These are phyloP conservation scores for Nicotiana knightiana DNA, from an alignment of 257 asterid genomes.

Conservation along the genomic window DNA sequence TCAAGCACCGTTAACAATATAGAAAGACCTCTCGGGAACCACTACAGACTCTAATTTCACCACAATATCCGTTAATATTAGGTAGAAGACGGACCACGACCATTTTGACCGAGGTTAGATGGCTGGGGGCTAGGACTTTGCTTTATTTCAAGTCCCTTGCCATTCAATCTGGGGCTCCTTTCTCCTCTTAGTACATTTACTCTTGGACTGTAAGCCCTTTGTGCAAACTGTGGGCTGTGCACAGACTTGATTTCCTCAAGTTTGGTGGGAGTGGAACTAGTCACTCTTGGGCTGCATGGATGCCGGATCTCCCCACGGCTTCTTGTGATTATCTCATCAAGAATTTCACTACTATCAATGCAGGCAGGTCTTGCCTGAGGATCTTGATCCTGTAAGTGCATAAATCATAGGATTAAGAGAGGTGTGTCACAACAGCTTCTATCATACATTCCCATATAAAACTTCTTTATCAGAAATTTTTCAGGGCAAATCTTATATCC, in stretches of 20 bases:
- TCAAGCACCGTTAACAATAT: conserved; percentile 14
- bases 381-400: conserved; percentile 45
- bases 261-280: conserved; percentile 57
- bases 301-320: conserved; percentile 87
- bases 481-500: background rate
- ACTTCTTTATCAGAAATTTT: background rate
- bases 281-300: conserved; percentile 60
- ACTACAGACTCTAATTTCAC: conserved; percentile 11
- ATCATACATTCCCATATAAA: background rate
- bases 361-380: conserved; percentile 24
- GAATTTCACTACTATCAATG: conserved; percentile 52
- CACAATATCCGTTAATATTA: conserved; percentile 17
- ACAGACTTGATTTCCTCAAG: conserved; percentile 34
- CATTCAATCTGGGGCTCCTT: conserved; percentile 33
- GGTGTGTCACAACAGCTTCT: background rate
- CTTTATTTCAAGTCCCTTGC: conserved; percentile 40
- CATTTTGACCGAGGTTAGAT: conserved; percentile 43
- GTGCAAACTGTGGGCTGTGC: conserved; percentile 44
- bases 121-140: conserved; percentile 66
- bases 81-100: conserved; percentile 34
- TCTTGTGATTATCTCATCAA: conserved; percentile 80
- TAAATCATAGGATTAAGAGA: background rate
- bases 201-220: conserved; percentile 55
- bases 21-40: conserved; percentile 45
- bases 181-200: conserved; percentile 40